Percentiles rank a stretch among this genome's conserved stretches.
phyloP scores from a whole-genome alignment of 805 yeast genomes.

The Yarrowia hollandica region DNA sequence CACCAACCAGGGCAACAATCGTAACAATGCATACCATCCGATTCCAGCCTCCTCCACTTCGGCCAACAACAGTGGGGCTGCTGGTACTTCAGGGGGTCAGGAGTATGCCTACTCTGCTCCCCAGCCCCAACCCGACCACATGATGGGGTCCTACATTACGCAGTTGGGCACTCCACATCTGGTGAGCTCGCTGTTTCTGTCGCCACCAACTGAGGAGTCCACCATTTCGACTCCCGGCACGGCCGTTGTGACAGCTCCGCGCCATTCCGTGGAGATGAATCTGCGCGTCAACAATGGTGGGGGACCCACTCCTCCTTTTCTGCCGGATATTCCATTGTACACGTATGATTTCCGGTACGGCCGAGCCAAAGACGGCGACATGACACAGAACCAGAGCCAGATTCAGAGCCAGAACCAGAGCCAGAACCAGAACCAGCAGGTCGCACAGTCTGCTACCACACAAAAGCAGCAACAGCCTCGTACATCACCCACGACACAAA shows the following conservation, averaged over 20 bases:
- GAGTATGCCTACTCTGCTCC: neutral
- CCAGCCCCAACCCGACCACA: neutral
- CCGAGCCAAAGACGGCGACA: neutral
- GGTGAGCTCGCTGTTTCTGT: constrained; percentile 6
- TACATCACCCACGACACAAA: neutral
- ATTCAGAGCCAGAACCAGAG: neutral
- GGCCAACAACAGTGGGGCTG: no score
- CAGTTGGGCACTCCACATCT: constrained; percentile 15
- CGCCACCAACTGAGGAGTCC: constrained; percentile 7
- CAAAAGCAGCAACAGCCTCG: neutral
- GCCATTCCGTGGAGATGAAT: constrained; percentile 1
- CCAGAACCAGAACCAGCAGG: neutral
- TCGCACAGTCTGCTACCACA: neutral
- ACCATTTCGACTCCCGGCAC: constrained; percentile 23
- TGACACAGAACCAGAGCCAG: neutral
- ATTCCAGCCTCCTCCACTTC: no score
- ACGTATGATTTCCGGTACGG: constrained; percentile 5
- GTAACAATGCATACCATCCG: no score
- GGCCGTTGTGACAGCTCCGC: neutral
- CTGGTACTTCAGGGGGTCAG: no score
- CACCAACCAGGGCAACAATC: no score
- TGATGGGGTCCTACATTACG: constrained; percentile 16
- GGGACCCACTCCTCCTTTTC: constrained; percentile 2
- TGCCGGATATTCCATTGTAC: constrained; percentile 9
- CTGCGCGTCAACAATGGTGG: neutral